Conservation (phyloP, 192 early-diverging fungal species). For the Pilaira anomala region DNA sequence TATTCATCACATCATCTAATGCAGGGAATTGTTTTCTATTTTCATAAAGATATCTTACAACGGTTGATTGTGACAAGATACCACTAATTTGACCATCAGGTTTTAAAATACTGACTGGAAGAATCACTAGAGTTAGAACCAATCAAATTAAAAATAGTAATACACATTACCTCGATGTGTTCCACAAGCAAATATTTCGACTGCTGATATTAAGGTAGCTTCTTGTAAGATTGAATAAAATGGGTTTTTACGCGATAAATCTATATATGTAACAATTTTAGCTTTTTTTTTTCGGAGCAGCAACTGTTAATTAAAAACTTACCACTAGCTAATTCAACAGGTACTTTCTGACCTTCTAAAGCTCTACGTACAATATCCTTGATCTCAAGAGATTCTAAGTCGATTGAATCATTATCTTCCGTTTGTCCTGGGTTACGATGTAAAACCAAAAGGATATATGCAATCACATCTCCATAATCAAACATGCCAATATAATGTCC, state of each 20-base stretch:
- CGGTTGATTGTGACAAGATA: slow-evolving; percentile 74
- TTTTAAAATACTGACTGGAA: slow-evolving; percentile 66
- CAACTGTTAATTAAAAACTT: too few relatives aligned
- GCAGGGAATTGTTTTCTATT: slow-evolving; percentile 48
- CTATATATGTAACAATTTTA: slow-evolving; percentile 30
- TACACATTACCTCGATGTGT: slow-evolving; percentile 62
- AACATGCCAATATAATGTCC: slow-evolving; percentile 75
- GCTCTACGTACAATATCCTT: slow-evolving; percentile 53
- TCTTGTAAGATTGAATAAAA: slow-evolving; percentile 79
- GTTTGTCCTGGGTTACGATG: slow-evolving; percentile 39
- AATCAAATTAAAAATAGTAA: background rate
- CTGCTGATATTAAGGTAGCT: slow-evolving; percentile 68
- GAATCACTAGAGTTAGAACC: background rate
- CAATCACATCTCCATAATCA: slow-evolving; percentile 79
- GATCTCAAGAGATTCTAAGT: slow-evolving; percentile 44
- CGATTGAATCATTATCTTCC: slow-evolving; percentile 19
- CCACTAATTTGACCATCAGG: slow-evolving; percentile 56
- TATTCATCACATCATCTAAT: slow-evolving; percentile 43
- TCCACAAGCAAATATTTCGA: slow-evolving; percentile 68
- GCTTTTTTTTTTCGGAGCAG: too few relatives aligned
- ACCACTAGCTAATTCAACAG: slow-evolving; percentile 64
- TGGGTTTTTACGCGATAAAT: slow-evolving; percentile 78
- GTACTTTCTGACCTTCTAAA: slow-evolving; percentile 45
- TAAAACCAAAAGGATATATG: slow-evolving; percentile 66
- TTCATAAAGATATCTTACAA: slow-evolving; percentile 66